Conservation (phyloP, 2,329 filamentous ascomycete genomes). For the Aspergillus jensenii region DNA sequence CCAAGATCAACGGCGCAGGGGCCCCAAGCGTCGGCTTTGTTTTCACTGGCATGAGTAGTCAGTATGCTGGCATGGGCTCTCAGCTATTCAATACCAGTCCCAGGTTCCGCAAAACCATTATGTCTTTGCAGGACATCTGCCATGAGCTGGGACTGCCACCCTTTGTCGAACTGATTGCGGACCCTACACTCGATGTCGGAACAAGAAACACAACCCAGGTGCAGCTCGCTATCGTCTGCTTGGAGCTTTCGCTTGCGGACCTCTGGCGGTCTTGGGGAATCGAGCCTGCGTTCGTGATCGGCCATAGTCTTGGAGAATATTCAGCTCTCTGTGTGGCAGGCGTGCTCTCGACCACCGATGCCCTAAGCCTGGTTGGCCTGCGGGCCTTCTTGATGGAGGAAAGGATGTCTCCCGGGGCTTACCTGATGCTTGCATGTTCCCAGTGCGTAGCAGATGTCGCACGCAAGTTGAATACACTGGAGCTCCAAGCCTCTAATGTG, state of each 20-base stretch:
- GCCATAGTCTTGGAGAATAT: neutral
- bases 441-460: neutral
- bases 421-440: neutral
- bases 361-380: neutral
- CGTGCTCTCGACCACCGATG: neutral
- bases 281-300: neutral
- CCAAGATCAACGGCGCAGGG: too few species aligned
- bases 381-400: neutral
- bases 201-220: too few species aligned
- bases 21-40: too few species aligned
- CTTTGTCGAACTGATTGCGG: too few species aligned
- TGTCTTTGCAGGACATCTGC: too few species aligned
- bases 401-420: neutral
- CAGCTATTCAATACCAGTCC: too few species aligned
- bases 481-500: neutral
- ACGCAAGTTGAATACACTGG: neutral
- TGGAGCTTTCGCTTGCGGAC: neutral
- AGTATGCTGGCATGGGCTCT: too few species aligned
- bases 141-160: too few species aligned
- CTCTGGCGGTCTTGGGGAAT: neutral
- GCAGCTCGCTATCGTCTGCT: neutral
- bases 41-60: too few species aligned
- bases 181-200: too few species aligned
- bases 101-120: too few species aligned
- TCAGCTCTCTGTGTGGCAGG: neutral